Evolutionary conservation across 1,284 basidiomycete species (phyloP).

Genomic region (Pisolithus thermaeus): DNA sequence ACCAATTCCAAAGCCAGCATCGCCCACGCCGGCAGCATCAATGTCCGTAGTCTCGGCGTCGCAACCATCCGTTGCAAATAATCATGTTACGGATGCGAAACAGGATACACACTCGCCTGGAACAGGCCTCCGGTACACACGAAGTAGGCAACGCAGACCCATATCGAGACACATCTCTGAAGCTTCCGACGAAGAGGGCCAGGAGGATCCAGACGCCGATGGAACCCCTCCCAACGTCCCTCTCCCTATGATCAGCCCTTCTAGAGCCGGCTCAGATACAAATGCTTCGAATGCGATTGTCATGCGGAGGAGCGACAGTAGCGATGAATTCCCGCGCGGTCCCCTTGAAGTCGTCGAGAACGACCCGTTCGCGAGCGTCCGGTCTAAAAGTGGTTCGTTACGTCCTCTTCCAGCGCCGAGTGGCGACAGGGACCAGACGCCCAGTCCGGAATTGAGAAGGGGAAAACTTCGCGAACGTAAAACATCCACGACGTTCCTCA

Average conservation of each 20-base stretch:
- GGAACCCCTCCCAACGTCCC: not conserved
- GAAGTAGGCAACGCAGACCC: slow-evolving; percentile 16
- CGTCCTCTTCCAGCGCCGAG: not conserved
- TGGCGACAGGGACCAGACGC: not conserved
- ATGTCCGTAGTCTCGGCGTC: not conserved
- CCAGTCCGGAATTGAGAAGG: not conserved
- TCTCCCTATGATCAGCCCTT: not conserved
- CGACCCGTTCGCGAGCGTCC: slow-evolving; percentile 36
- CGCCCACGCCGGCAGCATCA: not conserved
- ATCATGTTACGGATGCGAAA: not conserved
- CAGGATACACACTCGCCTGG: not conserved
- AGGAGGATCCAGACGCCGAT: slow-evolving; percentile 14
- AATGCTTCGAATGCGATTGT: not conserved
- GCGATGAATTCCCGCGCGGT: slow-evolving; percentile 28
- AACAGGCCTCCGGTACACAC: slow-evolving; percentile 12
- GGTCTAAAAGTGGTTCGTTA: not conserved
- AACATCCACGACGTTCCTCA: slow-evolving; percentile 22
- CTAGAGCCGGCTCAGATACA: not conserved
- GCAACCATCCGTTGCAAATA: not conserved
- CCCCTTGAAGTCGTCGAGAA: slow-evolving; percentile 54
- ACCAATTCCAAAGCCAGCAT: slow-evolving; percentile 10
- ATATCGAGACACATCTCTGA: slow-evolving; percentile 42
- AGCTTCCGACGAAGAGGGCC: slow-evolving; percentile 32
- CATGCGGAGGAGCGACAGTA: slow-evolving; percentile 15
- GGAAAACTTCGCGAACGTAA: slow-evolving; percentile 15